Evolutionary conservation across 2,329 filamentous ascomycete species (phyloP), one percentile per base, ranked within the genome.

Genomic region (Arthrinium puccinioides): DNA sequence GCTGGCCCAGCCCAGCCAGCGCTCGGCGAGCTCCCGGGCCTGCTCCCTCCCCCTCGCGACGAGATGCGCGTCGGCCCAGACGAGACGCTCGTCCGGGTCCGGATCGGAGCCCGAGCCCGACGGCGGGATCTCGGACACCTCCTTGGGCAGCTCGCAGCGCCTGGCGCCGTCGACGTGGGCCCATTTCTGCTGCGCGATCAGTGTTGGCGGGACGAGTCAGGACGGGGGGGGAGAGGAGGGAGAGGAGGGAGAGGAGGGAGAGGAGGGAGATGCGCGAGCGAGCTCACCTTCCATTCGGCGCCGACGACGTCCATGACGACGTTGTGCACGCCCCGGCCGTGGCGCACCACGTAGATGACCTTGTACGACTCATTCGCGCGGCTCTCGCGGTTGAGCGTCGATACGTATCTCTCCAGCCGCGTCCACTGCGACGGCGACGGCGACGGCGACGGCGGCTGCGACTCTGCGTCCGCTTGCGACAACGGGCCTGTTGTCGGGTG

Each of bases 271-370:
- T 13, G 7, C 21, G 15, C 6, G 20, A 7, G 28, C 3, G 20
- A 23, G 20, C 42, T 20, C 37, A 40, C 40, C 37, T 28, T 33
- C 41, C 37, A 16, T 38, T 25, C 10, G 10, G n/a, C 7, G 24
- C 42, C 32, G 4, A 46, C 37, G 9, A 38, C 36, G 14, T 39
- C 32, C 44, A 44, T 46, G 29, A 43, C 33, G n/a, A 44, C 42
- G 21, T 46, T 46, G 27, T 46, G 44, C 27, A 43, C 26, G 2
- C 44, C 38, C 26, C 27, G 26, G 20, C 44, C 44, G n/a, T 46
- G 44, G 9, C 44, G 42, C 21, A 43, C 42, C 11, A 46, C 32
- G 25, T 42, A 44, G 10, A 46, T 28, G 11, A 46, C 23, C 23
- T 46, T 46, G 24, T 46, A 46, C n/a, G 37, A 44, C 29, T 32